These are phyloP conservation scores for Grosmannia penicillata DNA, from an alignment of 2,329 filamentous ascomycete species.

Conservation along the genomic window DNA sequence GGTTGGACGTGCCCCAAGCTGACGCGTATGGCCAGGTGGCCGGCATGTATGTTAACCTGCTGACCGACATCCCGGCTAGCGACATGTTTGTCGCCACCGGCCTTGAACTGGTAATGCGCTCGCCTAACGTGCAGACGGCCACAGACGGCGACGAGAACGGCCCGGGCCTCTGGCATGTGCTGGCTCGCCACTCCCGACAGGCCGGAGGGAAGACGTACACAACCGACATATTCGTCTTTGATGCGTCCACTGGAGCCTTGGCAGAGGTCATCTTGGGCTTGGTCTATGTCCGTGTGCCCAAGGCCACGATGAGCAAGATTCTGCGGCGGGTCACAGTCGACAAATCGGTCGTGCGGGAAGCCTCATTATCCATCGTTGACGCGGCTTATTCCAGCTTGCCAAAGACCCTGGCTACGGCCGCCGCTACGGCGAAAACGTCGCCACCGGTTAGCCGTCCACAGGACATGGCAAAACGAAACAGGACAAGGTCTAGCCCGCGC, in stretches of 20 bases:
- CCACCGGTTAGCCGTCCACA: too few relatives aligned
- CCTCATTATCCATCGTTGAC: too few relatives aligned
- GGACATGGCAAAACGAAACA: too few relatives aligned
- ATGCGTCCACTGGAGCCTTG: neutral
- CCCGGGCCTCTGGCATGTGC: neutral
- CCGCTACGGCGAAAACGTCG: too few relatives aligned
- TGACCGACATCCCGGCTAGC: neutral
- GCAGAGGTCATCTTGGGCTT: neutral
- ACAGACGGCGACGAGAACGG: too few relatives aligned
- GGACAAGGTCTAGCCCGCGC: neutral
- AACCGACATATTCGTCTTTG: neutral
- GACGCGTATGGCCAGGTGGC: neutral
- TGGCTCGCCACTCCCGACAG: neutral
- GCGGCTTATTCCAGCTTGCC: too few relatives aligned
- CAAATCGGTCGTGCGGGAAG: neutral
- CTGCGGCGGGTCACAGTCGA: neutral
- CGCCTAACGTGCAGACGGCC: too few relatives aligned
- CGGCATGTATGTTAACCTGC: neutral
- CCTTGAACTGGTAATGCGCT: neutral
- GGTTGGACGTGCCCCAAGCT: neutral
- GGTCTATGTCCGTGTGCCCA: neutral
- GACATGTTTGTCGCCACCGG: neutral
- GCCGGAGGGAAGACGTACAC: too few relatives aligned
- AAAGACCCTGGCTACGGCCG: neutral
- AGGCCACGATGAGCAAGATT: neutral